Percentiles rank a stretch among this genome's conserved stretches.
These are phyloP conservation scores for Datura wrightii DNA, from an alignment of 257 asterid species.

Conservation along the genomic window DNA sequence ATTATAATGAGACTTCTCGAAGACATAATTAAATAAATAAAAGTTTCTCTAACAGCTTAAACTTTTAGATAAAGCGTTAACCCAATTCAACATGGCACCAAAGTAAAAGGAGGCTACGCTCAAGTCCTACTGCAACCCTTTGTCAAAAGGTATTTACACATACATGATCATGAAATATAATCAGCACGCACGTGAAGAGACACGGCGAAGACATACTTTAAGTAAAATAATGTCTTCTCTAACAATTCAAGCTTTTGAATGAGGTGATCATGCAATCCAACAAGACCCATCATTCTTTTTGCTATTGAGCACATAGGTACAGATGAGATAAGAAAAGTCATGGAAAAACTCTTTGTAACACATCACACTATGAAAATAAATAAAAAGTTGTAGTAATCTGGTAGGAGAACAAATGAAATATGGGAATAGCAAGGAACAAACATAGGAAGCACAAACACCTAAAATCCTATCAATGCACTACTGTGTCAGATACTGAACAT, in stretches of 20 bases:
- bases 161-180: neutral
- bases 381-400: neutral
- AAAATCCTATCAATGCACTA: conserved; percentile 5
- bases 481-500: neutral
- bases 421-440: neutral
- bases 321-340: neutral
- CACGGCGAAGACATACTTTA: neutral
- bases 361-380: neutral
- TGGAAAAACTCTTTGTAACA: neutral
- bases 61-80: neutral
- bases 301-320: neutral
- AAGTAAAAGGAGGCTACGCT: neutral
- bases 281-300: neutral
- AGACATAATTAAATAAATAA: conserved; percentile 5
- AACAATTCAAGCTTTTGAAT: neutral
- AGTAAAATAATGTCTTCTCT: neutral
- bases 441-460: conserved; percentile 8
- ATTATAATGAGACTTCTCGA: neutral
- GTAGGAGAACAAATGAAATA: neutral
- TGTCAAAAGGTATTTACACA: conserved; percentile 8
- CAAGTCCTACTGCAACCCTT: neutral
- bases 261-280: neutral
- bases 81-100: neutral
- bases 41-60: neutral
- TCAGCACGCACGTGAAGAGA: neutral